Evolutionary conservation across 1,284 basidiomycete genomes (phyloP), one percentile per base, ranked within the genome.

Genomic region (Cryptococcus maquisensis): DNA sequence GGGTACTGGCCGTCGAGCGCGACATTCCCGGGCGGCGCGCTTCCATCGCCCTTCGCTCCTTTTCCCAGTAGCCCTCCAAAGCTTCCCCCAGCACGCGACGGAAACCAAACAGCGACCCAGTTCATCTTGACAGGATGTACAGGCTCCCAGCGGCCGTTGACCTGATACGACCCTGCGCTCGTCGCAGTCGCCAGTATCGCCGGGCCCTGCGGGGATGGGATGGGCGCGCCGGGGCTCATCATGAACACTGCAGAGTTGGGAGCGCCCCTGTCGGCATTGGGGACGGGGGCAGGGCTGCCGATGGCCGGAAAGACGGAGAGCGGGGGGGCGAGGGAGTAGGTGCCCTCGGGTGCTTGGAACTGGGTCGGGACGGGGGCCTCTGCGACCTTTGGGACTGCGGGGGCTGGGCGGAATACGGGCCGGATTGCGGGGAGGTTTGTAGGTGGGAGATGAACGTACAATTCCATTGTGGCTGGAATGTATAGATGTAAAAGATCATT

Each of bases 101-200:
- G 69, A 56, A 68, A 74, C 61, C 63, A 72, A 9, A 74, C 68
- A 26, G 63, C 67, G 20, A 69, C 66, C 51, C 66, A 74, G 26
- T 57, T 60, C 62, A 74, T 66, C 28, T 57, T 60, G 18, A 62
- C 56, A 0, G 70, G 64, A 35, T 63, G 60, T 0, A 57, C 60
- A 18, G 72, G 71, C 53, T 73, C 69, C 38, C 63, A 55, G 53
- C 67, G 65, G 12, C 71, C 71, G 51, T 73, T 73, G n/a, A 74
- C 70, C 16, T 72, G 57, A 2, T 65, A 32, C 28, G 28, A 4
- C 28, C 28, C 28, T 10, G 28, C 28, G 10, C 28, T 32, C 10
- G 28, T 32, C 28, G 28, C 28, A 32, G 28, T 32, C 28, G 28
- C 6, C 28, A 32, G 0, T 8, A 32, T 32, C 28, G 28, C 28